Base-by-base conservation (phyloP, 139 green algal species). In the Micractinium sp. region DNA sequence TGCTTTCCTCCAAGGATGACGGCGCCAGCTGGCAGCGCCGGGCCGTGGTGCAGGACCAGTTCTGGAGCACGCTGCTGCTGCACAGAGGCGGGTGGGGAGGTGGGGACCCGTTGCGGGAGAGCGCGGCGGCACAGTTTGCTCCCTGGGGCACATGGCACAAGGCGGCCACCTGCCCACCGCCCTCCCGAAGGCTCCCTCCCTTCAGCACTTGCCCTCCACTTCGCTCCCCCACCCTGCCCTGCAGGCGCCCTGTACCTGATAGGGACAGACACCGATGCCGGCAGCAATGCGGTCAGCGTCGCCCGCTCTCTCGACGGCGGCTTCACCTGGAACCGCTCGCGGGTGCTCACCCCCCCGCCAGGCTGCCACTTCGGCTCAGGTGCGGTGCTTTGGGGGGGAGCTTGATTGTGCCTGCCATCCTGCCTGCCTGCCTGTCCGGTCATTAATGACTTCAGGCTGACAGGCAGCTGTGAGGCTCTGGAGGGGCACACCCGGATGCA, bases 341-440 rank as follows among this genome's bases (percentile, higher is more conserved):
- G 76, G 3, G 20, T 90, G 16, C 22, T 73, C 2, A 25, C 25
- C 0, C 31, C 82, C 0, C 75, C 82, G 4, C 2, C 15, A 0
- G 63, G 63, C 27, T 88, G 88, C 60, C n/a, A 19, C 39, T 91
- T 69, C 41, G 82, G 47, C 35, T 89, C 88, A 20, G 88, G 88
- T 79, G 85, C 14, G 85, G 56, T 35, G 73, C 27, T 12, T 36
- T 25, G n/a, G 14, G 31, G 31, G 36, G 29, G 29, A 41, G 20
- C n/a, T 29, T n/a, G 73, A 14, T 3, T 3, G 14, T 39, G 31
- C 73, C 16, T 36, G 31, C 73, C n/a, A 9, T 5, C 31, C 20
- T 75, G 67, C 67, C 23, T 31, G 9, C 7, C 67, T 82, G 76
- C 14, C 36, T 56, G 18, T 36, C 15, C 27, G 35, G n/a, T 31